Evolutionary conservation across 352 stramenopile species (phyloP).

Genomic region (Saprolegnia diclina): DNA sequence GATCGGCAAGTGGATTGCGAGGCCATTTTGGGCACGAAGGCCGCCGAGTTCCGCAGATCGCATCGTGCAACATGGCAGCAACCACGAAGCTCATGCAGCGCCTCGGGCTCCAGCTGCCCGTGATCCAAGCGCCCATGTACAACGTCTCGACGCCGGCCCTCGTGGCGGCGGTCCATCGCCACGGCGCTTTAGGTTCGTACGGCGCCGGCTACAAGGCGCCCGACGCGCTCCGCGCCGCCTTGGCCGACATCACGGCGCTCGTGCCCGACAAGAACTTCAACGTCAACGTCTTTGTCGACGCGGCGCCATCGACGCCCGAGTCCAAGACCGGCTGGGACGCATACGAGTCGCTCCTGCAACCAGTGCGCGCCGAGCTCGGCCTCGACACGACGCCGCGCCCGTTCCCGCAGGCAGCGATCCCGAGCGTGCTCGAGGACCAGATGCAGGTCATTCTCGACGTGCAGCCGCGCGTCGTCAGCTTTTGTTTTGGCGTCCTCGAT

Average conservation of each 20-base stretch:
- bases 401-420: not conserved
- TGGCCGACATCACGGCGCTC: constrained; percentile 27
- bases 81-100: constrained; percentile 20
- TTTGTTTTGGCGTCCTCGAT: constrained; percentile 54
- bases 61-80: not conserved
- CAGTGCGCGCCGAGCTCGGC: constrained; percentile 38
- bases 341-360: constrained; percentile 28
- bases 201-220: constrained; percentile 34
- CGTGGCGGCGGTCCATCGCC: constrained; percentile 36
- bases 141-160: constrained; percentile 38
- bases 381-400: constrained; percentile 16
- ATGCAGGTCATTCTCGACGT: constrained; percentile 43
- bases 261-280: constrained; percentile 37
- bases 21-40: not conserved
- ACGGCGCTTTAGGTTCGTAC: constrained; percentile 48
- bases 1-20: not conserved
- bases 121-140: constrained; percentile 55
- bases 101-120: constrained; percentile 30
- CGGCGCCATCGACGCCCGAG: constrained; percentile 27
- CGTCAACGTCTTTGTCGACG: constrained; percentile 56
- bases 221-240: constrained; percentile 29
- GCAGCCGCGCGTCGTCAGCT: constrained; percentile 53
- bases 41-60: not conserved
- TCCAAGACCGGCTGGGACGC: constrained; percentile 33
- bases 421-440: constrained; percentile 31